Base-by-base conservation (phyloP, 139 green algal species). In the Chlorella ohadii region DNA sequence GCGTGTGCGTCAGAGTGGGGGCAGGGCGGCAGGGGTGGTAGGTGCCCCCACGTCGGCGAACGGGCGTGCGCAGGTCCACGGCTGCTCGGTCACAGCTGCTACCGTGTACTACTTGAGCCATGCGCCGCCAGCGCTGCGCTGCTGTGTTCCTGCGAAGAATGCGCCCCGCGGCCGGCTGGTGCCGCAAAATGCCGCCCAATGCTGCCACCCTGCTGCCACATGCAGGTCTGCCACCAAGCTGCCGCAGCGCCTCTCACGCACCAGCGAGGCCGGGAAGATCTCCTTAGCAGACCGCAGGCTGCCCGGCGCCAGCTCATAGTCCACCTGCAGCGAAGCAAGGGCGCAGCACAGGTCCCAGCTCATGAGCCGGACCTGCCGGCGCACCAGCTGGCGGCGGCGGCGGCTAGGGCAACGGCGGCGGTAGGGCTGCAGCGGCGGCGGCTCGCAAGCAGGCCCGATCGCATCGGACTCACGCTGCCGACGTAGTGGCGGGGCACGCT, bases 301-400 rank as follows among this genome's bases (percentile, higher is more conserved):
- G 55, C 91, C 88, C 1, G 94, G 92, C 61, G 94, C 92, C 7
- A 97, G 86, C 63, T 93, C 87, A 79, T 95, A 96, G 72, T 97
- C 94, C 38, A 89, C 91, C 93, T 96, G 88, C 64, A 36, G 44
- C 12, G 51, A 9, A 20, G 15, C 15, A 2, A 23, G 12, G 51
- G 51, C 2, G 51, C 51, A 59, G 51, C 6, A 44, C 72, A n/a
- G 72, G 47, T n/a, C 23, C n/a, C 31, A 13, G 66, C 7, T 34
- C 15, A 41, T 11, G 27, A 3, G 6, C 47, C 33, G 13, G 22
- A 38, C 72, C 72, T 25, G 33, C 44, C 33, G 22, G 44, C 55
- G 17, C 33, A 63, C 23, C 19, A 27, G 65, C 65, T 31, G 65
- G 27, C 17, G 65, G 65, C 65, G 65, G 27, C 17, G 65, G 65